phyloP scores from a whole-genome alignment of 345 rosid genomes.

The Lumnitzera racemosa region DNA sequence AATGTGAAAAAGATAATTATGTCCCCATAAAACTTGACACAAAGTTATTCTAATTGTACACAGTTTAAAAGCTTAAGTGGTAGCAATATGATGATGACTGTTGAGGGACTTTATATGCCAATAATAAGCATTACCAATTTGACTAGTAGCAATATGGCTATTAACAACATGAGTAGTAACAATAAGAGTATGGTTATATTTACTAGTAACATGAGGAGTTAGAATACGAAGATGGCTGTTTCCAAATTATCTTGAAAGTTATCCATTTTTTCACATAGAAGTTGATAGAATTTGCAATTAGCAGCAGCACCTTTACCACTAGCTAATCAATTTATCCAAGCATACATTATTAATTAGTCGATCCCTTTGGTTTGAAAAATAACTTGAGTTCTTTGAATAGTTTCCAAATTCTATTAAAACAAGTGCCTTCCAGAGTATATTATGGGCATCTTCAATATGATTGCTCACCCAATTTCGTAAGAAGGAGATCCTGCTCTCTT shows the following conservation, averaged over 20 bases:
- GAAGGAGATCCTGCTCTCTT: constrained; percentile 32
- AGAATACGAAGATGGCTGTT: constrained; percentile 28
- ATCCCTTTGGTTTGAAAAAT: constrained; percentile 31
- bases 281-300: constrained; percentile 67
- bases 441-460: constrained; percentile 58
- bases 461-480: constrained; percentile 37
- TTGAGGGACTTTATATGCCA: too few species aligned
- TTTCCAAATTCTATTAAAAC: constrained; percentile 59
- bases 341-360: constrained; percentile 37
- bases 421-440: constrained; percentile 49
- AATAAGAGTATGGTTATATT: too few species aligned
- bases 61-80: too few species aligned
- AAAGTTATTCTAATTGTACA: too few species aligned
- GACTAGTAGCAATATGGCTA: too few species aligned
- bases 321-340: constrained; percentile 43
- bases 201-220: too few species aligned
- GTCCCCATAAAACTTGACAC: too few species aligned
- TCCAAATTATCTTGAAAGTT: constrained; percentile 52
- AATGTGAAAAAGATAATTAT: too few species aligned
- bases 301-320: constrained; percentile 46
- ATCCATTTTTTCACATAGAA: constrained; percentile 49
- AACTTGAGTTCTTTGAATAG: constrained; percentile 25
- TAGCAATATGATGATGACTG: too few species aligned
- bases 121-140: too few species aligned
- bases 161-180: too few species aligned